These are phyloP conservation scores for Phlegmacium glaucopus DNA, from an alignment of 768 basidiomycete species.

Conservation along the genomic window DNA sequence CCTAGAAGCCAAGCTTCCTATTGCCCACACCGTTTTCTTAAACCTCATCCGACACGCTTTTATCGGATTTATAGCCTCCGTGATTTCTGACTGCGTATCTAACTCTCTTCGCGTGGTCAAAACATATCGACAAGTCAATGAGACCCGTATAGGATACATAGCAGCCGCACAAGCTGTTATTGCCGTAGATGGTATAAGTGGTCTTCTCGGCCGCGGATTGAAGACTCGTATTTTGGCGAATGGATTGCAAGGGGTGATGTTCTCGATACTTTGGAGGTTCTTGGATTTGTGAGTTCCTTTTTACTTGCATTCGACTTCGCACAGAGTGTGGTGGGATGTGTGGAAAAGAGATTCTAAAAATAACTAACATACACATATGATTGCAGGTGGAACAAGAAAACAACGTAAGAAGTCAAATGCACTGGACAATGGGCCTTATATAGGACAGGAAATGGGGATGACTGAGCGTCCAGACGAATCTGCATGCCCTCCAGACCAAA, in stretches of 20 bases:
- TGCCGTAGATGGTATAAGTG: constrained; percentile 67
- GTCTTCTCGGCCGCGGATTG: constrained; percentile 85
- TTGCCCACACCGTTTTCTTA: constrained; percentile 45
- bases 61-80: constrained; percentile 87
- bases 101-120: constrained; percentile 93
- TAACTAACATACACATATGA: constrained; percentile 1
- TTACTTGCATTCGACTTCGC: neutral
- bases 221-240: constrained; percentile 89
- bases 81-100: constrained; percentile 81
- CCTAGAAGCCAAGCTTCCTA: constrained; percentile 61
- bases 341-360: neutral
- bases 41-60: constrained; percentile 78
- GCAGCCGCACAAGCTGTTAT: constrained; percentile 79
- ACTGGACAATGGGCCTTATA: no score
- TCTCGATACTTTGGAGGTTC: constrained; percentile 88
- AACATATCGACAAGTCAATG: constrained; percentile 92
- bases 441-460: neutral
- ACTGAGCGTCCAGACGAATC: no score
- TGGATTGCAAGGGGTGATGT: constrained; percentile 89
- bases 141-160: constrained; percentile 72
- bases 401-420: constrained; percentile 6
- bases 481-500: no score
- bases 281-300: constrained; percentile 74
- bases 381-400: constrained; percentile 28
- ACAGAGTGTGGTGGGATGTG: neutral